Conservation (phyloP, 139 green algal genomes). For the Tetraselmis striata region DNA sequence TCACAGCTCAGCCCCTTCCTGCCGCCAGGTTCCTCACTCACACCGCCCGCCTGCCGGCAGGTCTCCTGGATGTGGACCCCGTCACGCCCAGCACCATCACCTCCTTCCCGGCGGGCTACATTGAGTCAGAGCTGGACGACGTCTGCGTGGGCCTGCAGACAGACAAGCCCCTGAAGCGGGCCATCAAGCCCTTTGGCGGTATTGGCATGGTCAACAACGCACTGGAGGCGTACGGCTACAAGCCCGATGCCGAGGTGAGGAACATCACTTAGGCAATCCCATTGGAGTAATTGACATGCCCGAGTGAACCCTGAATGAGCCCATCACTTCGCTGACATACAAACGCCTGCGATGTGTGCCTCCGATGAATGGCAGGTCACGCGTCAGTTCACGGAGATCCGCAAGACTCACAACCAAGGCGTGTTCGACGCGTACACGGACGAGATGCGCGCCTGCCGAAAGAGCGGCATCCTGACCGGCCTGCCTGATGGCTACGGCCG, state of each 20-base stretch:
- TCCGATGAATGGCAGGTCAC: no score
- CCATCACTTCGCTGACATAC: no score
- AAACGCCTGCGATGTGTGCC: no score
- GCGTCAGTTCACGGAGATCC: constrained; percentile 27
- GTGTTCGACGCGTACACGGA: constrained; percentile 72
- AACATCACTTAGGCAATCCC: no score
- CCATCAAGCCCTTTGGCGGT: constrained; percentile 69
- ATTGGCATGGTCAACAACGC: constrained; percentile 61
- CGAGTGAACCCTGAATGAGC: no score
- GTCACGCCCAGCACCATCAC: constrained; percentile 51
- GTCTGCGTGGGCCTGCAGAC: constrained; percentile 59
- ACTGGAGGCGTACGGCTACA: constrained; percentile 45
- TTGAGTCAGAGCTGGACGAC: constrained; percentile 45
- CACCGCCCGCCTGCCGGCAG: constrained; percentile 2
- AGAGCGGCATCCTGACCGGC: constrained; percentile 60
- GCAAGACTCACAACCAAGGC: constrained; percentile 70
- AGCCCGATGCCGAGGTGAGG: constrained; percentile 18
- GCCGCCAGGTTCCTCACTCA: no score
- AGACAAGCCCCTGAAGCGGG: constrained; percentile 57
- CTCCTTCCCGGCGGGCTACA: constrained; percentile 55
- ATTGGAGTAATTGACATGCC: no score
- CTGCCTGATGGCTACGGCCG: constrained; percentile 67
- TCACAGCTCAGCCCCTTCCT: no score
- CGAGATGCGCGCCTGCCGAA: constrained; percentile 60
- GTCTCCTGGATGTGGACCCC: constrained; percentile 56